phyloP scores from a whole-genome alignment of 257 asterid species.

The Handroanthus guayacan region DNA sequence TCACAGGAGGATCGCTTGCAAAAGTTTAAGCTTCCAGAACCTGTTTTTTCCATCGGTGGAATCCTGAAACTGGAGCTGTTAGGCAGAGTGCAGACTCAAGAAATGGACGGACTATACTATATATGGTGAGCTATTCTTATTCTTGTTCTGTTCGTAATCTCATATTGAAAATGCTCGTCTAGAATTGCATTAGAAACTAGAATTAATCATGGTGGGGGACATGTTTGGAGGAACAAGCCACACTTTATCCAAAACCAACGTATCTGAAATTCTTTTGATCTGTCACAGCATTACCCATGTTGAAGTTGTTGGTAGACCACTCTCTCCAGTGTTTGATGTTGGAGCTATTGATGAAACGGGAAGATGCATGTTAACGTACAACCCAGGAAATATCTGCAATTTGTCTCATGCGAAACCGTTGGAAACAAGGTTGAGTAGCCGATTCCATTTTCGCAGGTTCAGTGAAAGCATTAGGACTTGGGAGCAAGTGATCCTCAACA shows the following conservation, averaged over 20 bases:
- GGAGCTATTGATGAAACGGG: constrained; percentile 55
- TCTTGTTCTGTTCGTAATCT: neutral
- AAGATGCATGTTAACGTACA: constrained; percentile 59
- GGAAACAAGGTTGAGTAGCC: constrained; percentile 47
- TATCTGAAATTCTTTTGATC: neutral
- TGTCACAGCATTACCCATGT: constrained; percentile 63
- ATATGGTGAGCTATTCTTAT: constrained; percentile 61
- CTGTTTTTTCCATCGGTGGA: constrained; percentile 78
- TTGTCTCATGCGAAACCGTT: constrained; percentile 31
- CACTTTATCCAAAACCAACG: neutral
- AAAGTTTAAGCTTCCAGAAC: constrained; percentile 75
- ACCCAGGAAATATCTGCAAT: constrained; percentile 33
- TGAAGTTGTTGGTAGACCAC: constrained; percentile 69
- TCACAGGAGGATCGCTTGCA: constrained; percentile 73
- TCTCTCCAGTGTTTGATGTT: constrained; percentile 66
- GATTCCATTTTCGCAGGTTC: constrained; percentile 52
- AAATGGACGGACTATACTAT: constrained; percentile 68
- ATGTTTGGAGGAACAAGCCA: no score
- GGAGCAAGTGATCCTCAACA: constrained; percentile 61
- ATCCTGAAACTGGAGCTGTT: constrained; percentile 74
- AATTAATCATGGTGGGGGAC: no score
- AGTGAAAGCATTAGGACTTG: constrained; percentile 61
- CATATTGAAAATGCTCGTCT: neutral
- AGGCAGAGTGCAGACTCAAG: constrained; percentile 89
- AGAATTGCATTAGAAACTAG: neutral